A percentile compares a stretch with the other conserved stretches of the same genome.
Conservation (phyloP, 176 grass and related monocot genomes). For the Avena insularis region DNA sequence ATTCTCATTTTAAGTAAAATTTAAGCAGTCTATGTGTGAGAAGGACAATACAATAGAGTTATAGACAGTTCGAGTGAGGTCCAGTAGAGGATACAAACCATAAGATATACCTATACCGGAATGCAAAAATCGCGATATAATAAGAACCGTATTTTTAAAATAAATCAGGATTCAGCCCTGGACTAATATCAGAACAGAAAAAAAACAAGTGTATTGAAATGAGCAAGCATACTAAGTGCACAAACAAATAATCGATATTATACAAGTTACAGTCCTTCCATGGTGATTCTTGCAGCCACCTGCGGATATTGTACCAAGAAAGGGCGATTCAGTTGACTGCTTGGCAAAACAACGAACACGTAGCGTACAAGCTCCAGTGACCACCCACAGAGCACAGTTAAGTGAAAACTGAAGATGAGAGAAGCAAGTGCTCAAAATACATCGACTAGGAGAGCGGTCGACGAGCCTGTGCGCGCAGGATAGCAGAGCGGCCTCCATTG, state of each 20-base stretch:
- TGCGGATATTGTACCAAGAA: not conserved
- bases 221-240: not conserved
- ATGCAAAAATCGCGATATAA: not conserved
- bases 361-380: not conserved
- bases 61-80: not conserved
- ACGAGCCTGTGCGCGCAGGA: not conserved
- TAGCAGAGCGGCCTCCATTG: not conserved
- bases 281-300: not conserved
- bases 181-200: slow-evolving; percentile 1
- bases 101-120: not conserved
- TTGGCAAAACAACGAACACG: slow-evolving; percentile 22
- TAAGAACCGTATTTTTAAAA: not conserved
- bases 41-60: not conserved
- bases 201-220: not conserved
- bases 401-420: not conserved
- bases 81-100: not conserved
- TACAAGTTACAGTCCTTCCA: not conserved
- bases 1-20: slow-evolving; percentile 2
- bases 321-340: not conserved
- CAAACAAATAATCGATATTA: not conserved
- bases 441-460: not conserved
- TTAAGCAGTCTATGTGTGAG: not conserved
- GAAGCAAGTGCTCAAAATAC: not conserved
- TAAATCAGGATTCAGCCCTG: not conserved
- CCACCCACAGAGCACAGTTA: not conserved